Base-by-base conservation (phyloP, 208 protist genomes). In the Wallacemonas rigidus region DNA sequence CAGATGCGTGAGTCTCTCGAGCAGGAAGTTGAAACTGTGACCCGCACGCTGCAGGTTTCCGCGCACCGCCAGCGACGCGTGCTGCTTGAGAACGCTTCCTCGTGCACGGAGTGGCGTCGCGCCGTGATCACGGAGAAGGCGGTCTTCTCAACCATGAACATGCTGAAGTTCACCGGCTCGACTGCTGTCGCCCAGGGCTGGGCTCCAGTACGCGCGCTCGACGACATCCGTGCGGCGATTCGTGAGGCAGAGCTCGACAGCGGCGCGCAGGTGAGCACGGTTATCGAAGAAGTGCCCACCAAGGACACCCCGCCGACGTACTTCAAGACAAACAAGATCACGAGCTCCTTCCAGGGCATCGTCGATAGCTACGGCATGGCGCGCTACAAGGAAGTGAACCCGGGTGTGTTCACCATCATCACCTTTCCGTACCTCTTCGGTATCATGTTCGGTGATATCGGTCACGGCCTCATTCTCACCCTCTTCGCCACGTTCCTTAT, bases 351-450 rank as follows among this genome's bases (percentile, higher is more conserved):
- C 84, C 98, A 99, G 83, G 71, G 77, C 41, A 99, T 99, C 77
- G 95, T 99, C 7, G 97, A 99, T 82, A 95, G 98, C 39, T 99
- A 99, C 83, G 98, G 98, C 77, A 90, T 98, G 78, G 96, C 98
- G 7, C 72, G 86, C 14, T 97, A 97, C 77, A 90, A 95, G 60
- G 95, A 98, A 77, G 75, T 97, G n/a, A 98, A 98, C 80, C 92
- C 95, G 17, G 96, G 91, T 35, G 93, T 98, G 36, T 98, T 99
- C 69, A 97, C 98, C 36, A 96, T 99, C 65, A 92, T 99, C 48
- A 99, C 97, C 45, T 99, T 99, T 85, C 99, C 99, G 38, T 99
- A 99, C 88, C 86, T 99, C 3, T 99, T 99, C 79, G 98, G 95
- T 63, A 92, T 99, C 65, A 99, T 99, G 99, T 99, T 99, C 85